These are phyloP conservation scores for Calophaca sinica DNA, from an alignment of 306 rosid genomes.

Conservation along the genomic window DNA sequence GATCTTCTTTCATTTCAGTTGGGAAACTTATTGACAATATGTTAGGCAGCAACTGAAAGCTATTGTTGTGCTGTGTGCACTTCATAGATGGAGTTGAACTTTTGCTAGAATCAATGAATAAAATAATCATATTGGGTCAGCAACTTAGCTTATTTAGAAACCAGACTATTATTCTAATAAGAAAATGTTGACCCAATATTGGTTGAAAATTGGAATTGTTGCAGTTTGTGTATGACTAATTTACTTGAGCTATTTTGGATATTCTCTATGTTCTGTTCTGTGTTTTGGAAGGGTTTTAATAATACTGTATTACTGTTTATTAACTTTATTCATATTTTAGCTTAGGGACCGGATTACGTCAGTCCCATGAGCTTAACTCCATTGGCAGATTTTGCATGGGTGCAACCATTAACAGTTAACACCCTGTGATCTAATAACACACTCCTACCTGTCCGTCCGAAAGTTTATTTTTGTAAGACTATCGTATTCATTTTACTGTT, in stretches of 20 bases:
- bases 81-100: neutral
- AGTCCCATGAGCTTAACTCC: too few species aligned
- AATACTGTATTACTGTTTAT: neutral
- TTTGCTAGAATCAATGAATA: constrained; percentile 23
- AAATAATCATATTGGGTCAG: neutral
- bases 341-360: neutral
- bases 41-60: constrained; percentile 34
- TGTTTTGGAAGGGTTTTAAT: neutral
- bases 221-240: neutral
- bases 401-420: too few species aligned
- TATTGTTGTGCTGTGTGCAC: neutral
- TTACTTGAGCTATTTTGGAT: neutral
- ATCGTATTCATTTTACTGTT: too few species aligned
- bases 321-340: neutral
- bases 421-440: too few species aligned
- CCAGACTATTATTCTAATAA: too few species aligned
- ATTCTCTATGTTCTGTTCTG: neutral
- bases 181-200: too few species aligned
- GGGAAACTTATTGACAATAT: constrained; percentile 42
- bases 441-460: too few species aligned
- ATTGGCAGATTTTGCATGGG: too few species aligned
- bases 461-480: too few species aligned
- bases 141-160: neutral
- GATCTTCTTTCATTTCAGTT: constrained; percentile 52
- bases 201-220: neutral